Evolutionary conservation across 2,329 filamentous ascomycete species (phyloP).

Genomic region (Thielaviopsis punctulata): DNA sequence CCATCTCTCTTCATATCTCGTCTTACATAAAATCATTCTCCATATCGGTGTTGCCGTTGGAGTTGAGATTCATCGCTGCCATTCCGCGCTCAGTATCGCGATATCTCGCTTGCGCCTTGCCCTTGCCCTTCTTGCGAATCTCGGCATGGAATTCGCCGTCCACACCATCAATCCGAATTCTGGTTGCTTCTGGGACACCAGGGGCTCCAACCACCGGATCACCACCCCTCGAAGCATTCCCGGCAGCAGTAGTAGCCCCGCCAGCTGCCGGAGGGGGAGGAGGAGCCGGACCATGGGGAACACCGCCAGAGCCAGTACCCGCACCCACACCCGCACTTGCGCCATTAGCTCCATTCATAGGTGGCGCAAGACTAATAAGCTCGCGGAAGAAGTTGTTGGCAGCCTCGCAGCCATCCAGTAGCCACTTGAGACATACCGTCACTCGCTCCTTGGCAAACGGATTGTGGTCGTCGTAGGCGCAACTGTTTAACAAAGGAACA

Average conservation of each 20-base stretch:
- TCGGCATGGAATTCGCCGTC: constrained; percentile 39
- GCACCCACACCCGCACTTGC: neutral
- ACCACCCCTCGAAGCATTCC: constrained; percentile 22
- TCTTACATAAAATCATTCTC: constrained; percentile 13
- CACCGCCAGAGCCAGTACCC: neutral
- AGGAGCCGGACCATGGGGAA: neutral
- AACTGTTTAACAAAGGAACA: constrained; percentile 75
- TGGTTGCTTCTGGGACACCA: constrained; percentile 4
- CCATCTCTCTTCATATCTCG: too few relatives aligned
- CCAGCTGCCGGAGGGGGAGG: constrained; percentile 15
- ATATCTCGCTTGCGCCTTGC: constrained; percentile 12
- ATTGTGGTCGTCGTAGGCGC: constrained; percentile 80
- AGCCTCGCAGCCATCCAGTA: constrained; percentile 56
- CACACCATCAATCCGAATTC: constrained; percentile 36
- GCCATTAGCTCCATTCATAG: constrained; percentile 9
- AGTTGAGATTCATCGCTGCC: constrained; percentile 6
- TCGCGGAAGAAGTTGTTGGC: constrained; percentile 56
- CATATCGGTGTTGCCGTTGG: constrained; percentile 11
- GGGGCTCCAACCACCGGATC: constrained; percentile 15
- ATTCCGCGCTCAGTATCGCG: constrained; percentile 9
- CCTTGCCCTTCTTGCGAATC: constrained; percentile 20
- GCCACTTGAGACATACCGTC: constrained; percentile 73
- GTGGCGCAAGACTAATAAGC: constrained; percentile 31
- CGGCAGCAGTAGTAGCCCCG: constrained; percentile 20
- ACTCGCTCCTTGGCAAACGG: constrained; percentile 87